These are phyloP conservation scores for Periconia digitata DNA, from an alignment of 2,329 filamentous ascomycete species.

Conservation along the genomic window DNA sequence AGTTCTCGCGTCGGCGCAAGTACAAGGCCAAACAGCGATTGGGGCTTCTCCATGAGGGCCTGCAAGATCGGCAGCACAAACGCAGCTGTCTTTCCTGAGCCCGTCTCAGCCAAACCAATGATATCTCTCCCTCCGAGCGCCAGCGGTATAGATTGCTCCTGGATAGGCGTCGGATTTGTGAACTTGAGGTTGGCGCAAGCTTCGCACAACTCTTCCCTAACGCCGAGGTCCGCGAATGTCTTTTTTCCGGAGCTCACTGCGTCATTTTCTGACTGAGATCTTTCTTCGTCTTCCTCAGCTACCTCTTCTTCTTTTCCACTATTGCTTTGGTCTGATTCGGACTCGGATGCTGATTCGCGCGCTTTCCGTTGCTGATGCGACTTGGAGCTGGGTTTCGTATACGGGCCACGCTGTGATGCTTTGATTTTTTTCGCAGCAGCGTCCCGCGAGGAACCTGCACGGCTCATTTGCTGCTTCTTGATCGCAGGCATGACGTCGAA, in stretches of 20 bases:
- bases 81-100: slow-evolving; percentile 92
- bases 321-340: slow-evolving; percentile 29
- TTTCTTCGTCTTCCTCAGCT: slow-evolving; percentile 7
- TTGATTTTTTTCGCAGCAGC: slow-evolving; percentile 14
- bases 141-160: slow-evolving; percentile 77
- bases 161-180: slow-evolving; percentile 85
- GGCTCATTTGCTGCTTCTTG: slow-evolving; percentile 48
- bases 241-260: slow-evolving; percentile 50
- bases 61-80: slow-evolving; percentile 94
- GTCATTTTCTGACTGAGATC: slow-evolving; percentile 6
- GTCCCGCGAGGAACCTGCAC: slow-evolving; percentile 12
- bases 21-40: slow-evolving; percentile 83
- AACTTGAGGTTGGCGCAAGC: slow-evolving; percentile 82
- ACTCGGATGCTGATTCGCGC: slow-evolving; percentile 21
- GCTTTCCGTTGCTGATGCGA: slow-evolving; percentile 9
- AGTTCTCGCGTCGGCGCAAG: slow-evolving; percentile 92
- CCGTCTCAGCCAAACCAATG: slow-evolving; percentile 93
- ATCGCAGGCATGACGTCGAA: slow-evolving; percentile 39
- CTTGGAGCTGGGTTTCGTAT: slow-evolving; percentile 14
- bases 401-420: slow-evolving; percentile 5
- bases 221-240: slow-evolving; percentile 72
- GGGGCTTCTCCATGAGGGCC: slow-evolving; percentile 81
- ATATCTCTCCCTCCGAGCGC: slow-evolving; percentile 82
- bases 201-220: slow-evolving; percentile 86
- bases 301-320: slow-evolving; percentile 9